Percentiles rank a stretch among this genome's conserved stretches.
Evolutionary conservation across 164 flowering plant genomes (phyloP).

Genomic region (Tetracentron sinense): DNA sequence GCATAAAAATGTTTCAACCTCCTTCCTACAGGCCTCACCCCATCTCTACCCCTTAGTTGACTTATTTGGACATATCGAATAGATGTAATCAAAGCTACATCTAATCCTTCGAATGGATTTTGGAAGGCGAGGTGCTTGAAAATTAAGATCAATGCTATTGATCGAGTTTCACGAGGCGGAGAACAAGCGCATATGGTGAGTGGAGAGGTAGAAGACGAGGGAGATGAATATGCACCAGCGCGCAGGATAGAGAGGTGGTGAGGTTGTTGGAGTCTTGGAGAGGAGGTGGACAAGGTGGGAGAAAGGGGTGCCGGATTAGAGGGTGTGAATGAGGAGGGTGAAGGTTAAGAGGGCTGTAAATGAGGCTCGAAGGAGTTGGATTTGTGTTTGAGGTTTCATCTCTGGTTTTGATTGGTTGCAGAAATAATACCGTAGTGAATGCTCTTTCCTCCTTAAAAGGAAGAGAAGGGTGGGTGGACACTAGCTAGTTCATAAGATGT

Average conservation of each 20-base stretch:
- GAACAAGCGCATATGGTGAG: no score
- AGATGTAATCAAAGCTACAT: no score
- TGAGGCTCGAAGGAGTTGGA: slow-evolving; percentile 28
- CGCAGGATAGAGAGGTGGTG: slow-evolving; percentile 18
- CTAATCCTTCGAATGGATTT: no score
- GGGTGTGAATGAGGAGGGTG: slow-evolving; percentile 26
- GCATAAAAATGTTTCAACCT: no score
- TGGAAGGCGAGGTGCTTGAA: no score
- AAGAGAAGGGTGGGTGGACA: neutral
- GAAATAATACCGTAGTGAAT: no score
- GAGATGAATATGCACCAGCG: slow-evolving; percentile 16
- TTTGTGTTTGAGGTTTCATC: slow-evolving; percentile 1
- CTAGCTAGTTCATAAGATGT: neutral
- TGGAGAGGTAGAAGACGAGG: slow-evolving; percentile 15
- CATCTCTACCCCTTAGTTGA: no score
- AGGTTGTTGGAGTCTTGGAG: slow-evolving; percentile 16
- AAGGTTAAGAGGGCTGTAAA: slow-evolving; percentile 26
- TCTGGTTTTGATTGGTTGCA: neutral
- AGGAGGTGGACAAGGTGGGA: slow-evolving; percentile 12
- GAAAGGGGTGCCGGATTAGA: slow-evolving; percentile 18
- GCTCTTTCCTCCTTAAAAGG: no score
- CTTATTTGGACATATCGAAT: no score
- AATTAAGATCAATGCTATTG: no score
- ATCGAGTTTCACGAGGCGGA: no score
- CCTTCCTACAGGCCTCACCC: no score